Percentiles rank a stretch among this genome's conserved stretches.
Conservation (phyloP, 768 basidiomycete genomes). For the Lactifluus echinatus region DNA sequence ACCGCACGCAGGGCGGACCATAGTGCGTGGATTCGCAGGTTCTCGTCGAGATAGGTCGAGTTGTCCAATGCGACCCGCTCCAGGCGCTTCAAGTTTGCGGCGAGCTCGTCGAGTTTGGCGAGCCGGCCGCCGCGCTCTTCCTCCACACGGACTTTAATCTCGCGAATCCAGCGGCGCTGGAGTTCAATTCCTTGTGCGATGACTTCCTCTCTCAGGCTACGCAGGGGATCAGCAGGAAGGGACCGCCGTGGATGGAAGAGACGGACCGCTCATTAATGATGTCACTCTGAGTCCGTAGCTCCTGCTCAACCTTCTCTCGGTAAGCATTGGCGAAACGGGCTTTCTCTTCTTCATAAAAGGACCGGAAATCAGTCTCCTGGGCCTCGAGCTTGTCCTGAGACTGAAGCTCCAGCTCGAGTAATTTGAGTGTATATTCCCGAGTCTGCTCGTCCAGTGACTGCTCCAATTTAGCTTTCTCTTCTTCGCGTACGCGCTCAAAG, state of each 20-base stretch:
- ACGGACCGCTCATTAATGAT: slow-evolving; percentile 89
- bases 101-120: slow-evolving; percentile 89
- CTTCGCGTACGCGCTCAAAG: slow-evolving; percentile 71
- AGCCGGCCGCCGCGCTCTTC: slow-evolving; percentile 93
- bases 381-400: slow-evolving; percentile 76
- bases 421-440: slow-evolving; percentile 69
- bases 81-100: slow-evolving; percentile 81
- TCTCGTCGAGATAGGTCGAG: slow-evolving; percentile 84
- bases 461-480: slow-evolving; percentile 63
- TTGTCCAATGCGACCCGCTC: slow-evolving; percentile 90
- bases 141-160: slow-evolving; percentile 93
- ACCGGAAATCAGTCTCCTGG: slow-evolving; percentile 81
- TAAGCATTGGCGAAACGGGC: slow-evolving; percentile 65
- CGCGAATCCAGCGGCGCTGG: slow-evolving; percentile 92
- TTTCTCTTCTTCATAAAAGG: slow-evolving; percentile 73
- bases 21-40: slow-evolving; percentile 81
- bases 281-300: slow-evolving; percentile 81
- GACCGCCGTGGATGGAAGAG: background rate
- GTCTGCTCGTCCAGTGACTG: slow-evolving; percentile 72
- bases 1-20: slow-evolving; percentile 90
- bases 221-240: background rate
- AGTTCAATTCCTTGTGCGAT: slow-evolving; percentile 96
- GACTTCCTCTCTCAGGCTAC: slow-evolving; percentile 86
- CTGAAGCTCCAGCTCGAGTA: slow-evolving; percentile 78
- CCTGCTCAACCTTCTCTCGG: slow-evolving; percentile 76